Evolutionary conservation across 2,329 filamentous ascomycete genomes (phyloP), one percentile per base, ranked within the genome.

Genomic region (Penicillium brevicompactum): DNA sequence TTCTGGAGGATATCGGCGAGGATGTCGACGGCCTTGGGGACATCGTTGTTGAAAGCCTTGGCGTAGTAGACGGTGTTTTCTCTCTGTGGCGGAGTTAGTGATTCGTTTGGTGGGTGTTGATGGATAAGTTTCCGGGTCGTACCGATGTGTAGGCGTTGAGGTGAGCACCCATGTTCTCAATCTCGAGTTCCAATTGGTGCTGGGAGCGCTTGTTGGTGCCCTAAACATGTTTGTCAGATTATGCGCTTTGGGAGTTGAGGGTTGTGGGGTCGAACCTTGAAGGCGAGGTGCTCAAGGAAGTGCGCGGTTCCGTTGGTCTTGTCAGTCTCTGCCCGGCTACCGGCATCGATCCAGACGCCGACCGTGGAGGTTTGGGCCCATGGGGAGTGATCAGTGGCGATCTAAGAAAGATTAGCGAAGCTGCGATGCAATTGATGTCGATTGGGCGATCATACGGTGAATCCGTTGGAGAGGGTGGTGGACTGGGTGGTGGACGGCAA

Each of bases 11-110:
- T 99, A 76, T 99, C 94, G 83, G 94, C 90, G 60, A 99, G 91
- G 72, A 99, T 97, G 78, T 99, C 92, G 78, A 99, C 94, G 74
- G 91, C 91, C 77, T 92, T 90, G 71, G 92, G 92, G 59, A 97
- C 92, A 76, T 99, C 93, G 79, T 89, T 87, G 84, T 99, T 99
- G 84, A 99, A 96, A 64, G 93, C 89, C 83, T 97, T 97, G 80
- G 94, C 94, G 79, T 97, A 99, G 86, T 99, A 99, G 74, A 99
- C 94, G 70, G 94, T 99, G 86, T 97, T 97, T 80, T 99, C 94
- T 78, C 94, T 91, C 92, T 91, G 70, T 62, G 61, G 60, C n/a
- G 30, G 49, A 21, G 58, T 72, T 67, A 74, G 67, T 60, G 53
- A 49, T 49, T 38, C 48, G 50, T 60, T 62, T 44, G 55, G 61